Conservation (phyloP, 352 stramenopile species). For the Phytophthora boehmeriae region DNA sequence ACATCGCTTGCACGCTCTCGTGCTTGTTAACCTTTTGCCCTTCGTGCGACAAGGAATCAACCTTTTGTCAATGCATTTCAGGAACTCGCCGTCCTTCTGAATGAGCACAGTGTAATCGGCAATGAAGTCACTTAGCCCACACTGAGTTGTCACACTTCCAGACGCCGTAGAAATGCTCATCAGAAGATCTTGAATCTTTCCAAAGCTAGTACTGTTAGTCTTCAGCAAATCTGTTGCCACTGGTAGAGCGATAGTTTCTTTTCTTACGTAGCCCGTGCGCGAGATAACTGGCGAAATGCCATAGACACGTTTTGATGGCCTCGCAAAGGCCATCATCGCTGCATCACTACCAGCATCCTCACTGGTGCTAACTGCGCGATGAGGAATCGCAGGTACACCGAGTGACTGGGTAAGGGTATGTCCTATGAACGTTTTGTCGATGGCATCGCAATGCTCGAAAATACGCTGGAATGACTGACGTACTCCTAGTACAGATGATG, state of each 20-base stretch:
- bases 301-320: constrained; percentile 60
- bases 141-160: constrained; percentile 28
- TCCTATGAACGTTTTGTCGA: constrained; percentile 34
- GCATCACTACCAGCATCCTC: constrained; percentile 53
- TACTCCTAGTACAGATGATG: constrained; percentile 20
- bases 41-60: neutral
- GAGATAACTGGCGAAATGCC: constrained; percentile 63
- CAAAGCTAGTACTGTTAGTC: constrained; percentile 41
- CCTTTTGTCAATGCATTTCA: constrained; percentile 29
- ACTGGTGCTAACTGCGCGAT: constrained; percentile 48
- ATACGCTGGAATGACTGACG: constrained; percentile 36
- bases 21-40: constrained; percentile 10
- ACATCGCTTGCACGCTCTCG: constrained; percentile 35
- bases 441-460: constrained; percentile 37
- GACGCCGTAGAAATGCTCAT: constrained; percentile 34
- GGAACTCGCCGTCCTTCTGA: constrained; percentile 42
- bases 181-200: constrained; percentile 38
- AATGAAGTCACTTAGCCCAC: constrained; percentile 43
- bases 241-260: constrained; percentile 23
- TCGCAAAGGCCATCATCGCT: constrained; percentile 60
- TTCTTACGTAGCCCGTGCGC: neutral
- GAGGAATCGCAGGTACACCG: constrained; percentile 65
- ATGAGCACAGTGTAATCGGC: constrained; percentile 33
- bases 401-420: constrained; percentile 36
- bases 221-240: constrained; percentile 34